Base-by-base conservation (phyloP, 345 rosid genomes). In the Melaleuca quinquenervia region DNA sequence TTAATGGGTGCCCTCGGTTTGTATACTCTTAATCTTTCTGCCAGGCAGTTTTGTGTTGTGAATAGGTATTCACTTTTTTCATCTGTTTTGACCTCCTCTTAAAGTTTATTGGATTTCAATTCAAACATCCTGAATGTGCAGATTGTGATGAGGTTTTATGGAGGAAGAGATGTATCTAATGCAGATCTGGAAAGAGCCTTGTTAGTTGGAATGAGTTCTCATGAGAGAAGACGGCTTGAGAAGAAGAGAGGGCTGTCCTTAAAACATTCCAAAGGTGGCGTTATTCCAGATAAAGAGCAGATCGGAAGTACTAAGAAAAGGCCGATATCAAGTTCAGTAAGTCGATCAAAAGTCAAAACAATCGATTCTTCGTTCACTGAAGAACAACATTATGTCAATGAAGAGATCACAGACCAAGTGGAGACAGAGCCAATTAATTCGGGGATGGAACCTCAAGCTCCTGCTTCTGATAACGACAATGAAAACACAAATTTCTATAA, bases 151-250 rank as follows among this genome's bases (percentile, higher is more conserved):
- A 94, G 89, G 90, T 97, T 92, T 89, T 98, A 96, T 84, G 99
- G 99, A 58, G 97, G 99, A 90, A 91, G 98, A 76, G 95, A 97
- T 84, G 89, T 97, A 93, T 89, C 94, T 6, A 89, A 92, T 76
- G 94, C 94, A 85, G 99, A 97, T 93, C 90, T 96, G 90, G 97
- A 95, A 90, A 93, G 87, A 87, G 99, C 99, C 89, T 87, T 97
- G 91, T 89, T 93, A 76, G 93, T 94, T 60, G 99, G 99, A 84
- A 92, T 96, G 96, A 95, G 97, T 88, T 94, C 99, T 88, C 95
- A 95, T 64, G 99, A 95, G 90, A 92, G 92, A 90, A 94, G 95
- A 90, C 90, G 92, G 86, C 87, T 91, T 50, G 91, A 91, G 88
- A 93, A 94, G 91, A 97, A 93, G 91, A 93, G 91, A 90, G 94